Percentiles rank a stretch among this genome's conserved stretches.
phyloP scores from a whole-genome alignment of 73 alveolate genomes.

The Paramecium biaurelia region DNA sequence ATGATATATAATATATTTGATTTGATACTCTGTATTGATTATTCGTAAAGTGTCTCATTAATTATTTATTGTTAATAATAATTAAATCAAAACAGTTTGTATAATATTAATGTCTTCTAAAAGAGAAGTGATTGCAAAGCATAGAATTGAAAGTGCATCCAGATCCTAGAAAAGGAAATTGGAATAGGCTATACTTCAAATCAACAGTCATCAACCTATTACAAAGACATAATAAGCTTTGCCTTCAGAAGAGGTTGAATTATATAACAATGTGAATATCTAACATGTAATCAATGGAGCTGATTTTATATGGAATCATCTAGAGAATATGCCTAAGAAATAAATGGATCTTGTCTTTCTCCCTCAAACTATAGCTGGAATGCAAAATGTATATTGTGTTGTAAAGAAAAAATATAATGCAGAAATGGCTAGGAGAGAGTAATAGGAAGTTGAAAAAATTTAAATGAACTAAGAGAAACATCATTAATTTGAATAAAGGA shows the following conservation, averaged over 20 bases:
- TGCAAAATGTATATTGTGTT: not conserved
- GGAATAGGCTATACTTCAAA: not conserved
- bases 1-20: not conserved
- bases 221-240: not conserved
- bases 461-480: not conserved
- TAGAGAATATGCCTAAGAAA: not conserved
- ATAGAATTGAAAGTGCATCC: not conserved
- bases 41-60: not conserved
- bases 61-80: not conserved
- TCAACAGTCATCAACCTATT: not conserved
- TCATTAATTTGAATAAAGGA: not conserved
- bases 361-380: not conserved
- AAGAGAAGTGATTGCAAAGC: not conserved
- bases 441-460: not conserved
- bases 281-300: not conserved
- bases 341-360: not conserved
- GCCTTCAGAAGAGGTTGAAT: not conserved
- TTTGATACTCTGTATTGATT: not conserved
- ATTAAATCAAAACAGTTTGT: not conserved
- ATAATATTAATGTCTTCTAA: not conserved
- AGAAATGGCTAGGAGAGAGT: not conserved
- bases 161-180: not conserved
- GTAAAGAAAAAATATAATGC: not conserved
- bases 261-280: not conserved
- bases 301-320: constrained; percentile 17